phyloP scores from a whole-genome alignment of 2,329 filamentous ascomycete species.

The Fusarium sp. region DNA sequence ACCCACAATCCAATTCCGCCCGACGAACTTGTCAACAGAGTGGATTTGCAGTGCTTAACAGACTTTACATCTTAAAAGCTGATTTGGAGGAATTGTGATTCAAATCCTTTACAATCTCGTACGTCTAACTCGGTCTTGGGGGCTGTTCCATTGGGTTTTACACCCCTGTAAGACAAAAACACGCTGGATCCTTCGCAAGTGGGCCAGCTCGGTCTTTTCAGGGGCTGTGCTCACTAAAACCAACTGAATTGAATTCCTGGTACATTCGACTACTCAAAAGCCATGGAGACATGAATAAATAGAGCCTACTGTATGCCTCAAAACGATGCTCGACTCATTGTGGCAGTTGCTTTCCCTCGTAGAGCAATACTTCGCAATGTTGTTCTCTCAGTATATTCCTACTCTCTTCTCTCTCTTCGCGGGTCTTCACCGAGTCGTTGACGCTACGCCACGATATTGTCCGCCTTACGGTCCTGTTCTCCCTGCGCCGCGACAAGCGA shows the following conservation, averaged over 20 bases:
- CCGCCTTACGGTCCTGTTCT: conserved; percentile 3
- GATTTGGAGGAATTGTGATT: too few relatives aligned
- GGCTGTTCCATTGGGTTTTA: background rate
- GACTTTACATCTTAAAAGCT: too few relatives aligned
- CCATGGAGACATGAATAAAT: background rate
- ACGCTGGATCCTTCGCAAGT: background rate
- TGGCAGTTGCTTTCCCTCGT: fast-evolving
- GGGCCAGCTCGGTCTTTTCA: background rate
- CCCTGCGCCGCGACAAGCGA: background rate
- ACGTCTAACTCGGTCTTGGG: too few relatives aligned
- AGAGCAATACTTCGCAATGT: background rate
- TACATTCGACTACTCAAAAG: too few relatives aligned
- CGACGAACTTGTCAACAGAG: too few relatives aligned
- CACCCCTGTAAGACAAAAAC: background rate
- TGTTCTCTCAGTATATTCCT: background rate
- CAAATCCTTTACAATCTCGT: too few relatives aligned
- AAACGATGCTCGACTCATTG: fast-evolving
- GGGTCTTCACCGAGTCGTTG: background rate
- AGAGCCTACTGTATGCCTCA: fast-evolving
- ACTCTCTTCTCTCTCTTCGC: background rate
- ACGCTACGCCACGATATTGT: background rate
- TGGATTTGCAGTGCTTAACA: too few relatives aligned
- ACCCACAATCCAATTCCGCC: too few relatives aligned
- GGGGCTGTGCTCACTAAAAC: background rate
- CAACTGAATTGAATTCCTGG: background rate